Evolutionary conservation across 2,329 filamentous ascomycete genomes (phyloP), one percentile per base, ranked within the genome.

Genomic region (Tympanopsis confertula): DNA sequence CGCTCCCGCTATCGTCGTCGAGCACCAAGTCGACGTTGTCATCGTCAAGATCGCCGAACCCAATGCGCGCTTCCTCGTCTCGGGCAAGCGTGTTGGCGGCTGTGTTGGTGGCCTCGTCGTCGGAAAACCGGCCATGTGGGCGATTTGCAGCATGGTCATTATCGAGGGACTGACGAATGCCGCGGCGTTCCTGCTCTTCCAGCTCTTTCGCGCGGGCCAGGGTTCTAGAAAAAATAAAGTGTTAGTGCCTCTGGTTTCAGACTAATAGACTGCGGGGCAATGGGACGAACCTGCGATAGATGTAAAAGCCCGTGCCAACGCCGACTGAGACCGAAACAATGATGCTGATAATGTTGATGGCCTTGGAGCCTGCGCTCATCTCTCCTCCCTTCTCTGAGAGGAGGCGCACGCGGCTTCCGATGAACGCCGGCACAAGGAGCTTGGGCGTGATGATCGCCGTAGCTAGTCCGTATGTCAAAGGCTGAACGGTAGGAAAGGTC

Each of bases 401-500:
- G 36, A 71, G 62, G 20, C 71, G 73, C 19, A 81, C 50, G 41
- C 74, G 61, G 38, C 65, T 66, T 32, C 76, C 76, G 41, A 81
- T 71, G 50, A 79, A 81, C 37, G 75, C 66, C 42, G 74, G 69
- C 14, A 81, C 64, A 46, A 81, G 57, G 24, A 81, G 54, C 45
- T 79, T 80, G 3, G 76, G 76, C 4, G 62, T 62, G 17, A 75
- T 68, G 30, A 76, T 63, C 17, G 73, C 67, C 2, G 74, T 79
- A 3, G 76, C 75, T 22, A 74, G 51, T 20, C 66, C 68, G 49
- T 75, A 80, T 42, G 65, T 69, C 42, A 62, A 56, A 45, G 71
- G 74, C 33, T 69, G 65, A 4, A 81, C 73, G 1, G 74, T 79
- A 2, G 74, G 75, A 43, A 81, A 77, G 12, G 76, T 80, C 29